Base-by-base conservation (phyloP, 2,329 filamentous ascomycete genomes). In the Talaromyces sp. region DNA sequence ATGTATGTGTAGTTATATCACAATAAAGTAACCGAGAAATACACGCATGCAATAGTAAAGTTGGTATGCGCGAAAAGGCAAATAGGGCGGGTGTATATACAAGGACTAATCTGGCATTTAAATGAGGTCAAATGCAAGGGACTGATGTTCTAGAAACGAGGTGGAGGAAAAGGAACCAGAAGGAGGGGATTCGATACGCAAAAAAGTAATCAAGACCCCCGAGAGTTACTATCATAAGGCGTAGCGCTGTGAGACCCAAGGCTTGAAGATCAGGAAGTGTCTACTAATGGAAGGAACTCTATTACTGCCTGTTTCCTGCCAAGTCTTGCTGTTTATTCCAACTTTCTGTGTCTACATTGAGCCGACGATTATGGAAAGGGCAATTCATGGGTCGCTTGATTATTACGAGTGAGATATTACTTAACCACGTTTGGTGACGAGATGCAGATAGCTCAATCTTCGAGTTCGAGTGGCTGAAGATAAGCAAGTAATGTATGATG, bases 131-230 rank as follows among this genome's bases (percentile, higher is more conserved):
- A 56, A 24, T 39, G 11, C 33, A 56, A 37, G 52, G 33, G 39
- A 22, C 33, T 37, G 33, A 56, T 22, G 16, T 54, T 54, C 50
- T 22, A 54, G 50, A 24, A 56, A 37, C 24, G n/a, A 11, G 3
- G 19, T 9, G 31, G 33, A 56, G 16, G n/a, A 37, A 22, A 24
- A 56, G n/a, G 31, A 37, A 37, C n/a, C 10, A 24, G 43, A 49
- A 35, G 22, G 19, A 49, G 22, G 47, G 58, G 58, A 58, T 62
- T 54, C 19, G 27, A 35, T 61, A 62, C 41, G 63, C 63, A 41
- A 65, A 65, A 65, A 49, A 65, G 63, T 56, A 65, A 65, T 47
- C 22, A 57, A 47, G 39, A 65, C 49, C 62, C 37, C 14, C n/a
- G 22, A 37, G 13, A 8, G 11, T 50, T 52, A 24, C 22, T 62